Percentiles rank a stretch among this genome's conserved stretches.
Conservation (phyloP, 345 rosid genomes). For the Pistacia atlantica region DNA sequence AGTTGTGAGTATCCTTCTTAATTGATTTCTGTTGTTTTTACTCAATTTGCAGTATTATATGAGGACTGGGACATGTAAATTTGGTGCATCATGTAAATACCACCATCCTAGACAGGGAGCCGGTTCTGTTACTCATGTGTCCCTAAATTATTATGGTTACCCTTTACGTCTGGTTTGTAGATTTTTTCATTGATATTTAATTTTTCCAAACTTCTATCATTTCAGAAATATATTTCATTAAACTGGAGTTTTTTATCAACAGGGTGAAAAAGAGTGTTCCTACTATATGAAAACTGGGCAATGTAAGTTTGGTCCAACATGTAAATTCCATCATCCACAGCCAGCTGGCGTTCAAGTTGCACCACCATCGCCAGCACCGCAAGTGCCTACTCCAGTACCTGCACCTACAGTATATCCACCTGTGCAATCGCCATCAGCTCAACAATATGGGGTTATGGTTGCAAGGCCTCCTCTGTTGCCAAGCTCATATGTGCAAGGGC, state of each 20-base stretch:
- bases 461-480: conserved; percentile 77
- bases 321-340: conserved; percentile 89
- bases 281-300: conserved; percentile 87
- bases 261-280: conserved; percentile 93
- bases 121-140: conserved; percentile 52
- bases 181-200: not conserved
- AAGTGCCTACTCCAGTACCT: conserved; percentile 44
- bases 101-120: conserved; percentile 85
- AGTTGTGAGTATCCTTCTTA: conserved; percentile 1
- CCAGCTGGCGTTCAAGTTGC: conserved; percentile 55
- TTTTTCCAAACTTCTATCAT: not conserved
- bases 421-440: conserved; percentile 64
- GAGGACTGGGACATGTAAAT: conserved; percentile 91
- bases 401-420: conserved; percentile 49
- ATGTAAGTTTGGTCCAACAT: conserved; percentile 83
- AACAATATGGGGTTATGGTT: conserved; percentile 71
- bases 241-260: conserved; percentile 25
- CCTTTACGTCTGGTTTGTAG: conserved; percentile 88
- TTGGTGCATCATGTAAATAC: conserved; percentile 92
- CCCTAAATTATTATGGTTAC: conserved; percentile 68
- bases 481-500: conserved; percentile 67
- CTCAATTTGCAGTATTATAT: conserved; percentile 63
- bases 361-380: conserved; percentile 50
- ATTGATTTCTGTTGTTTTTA: conserved; percentile 13
- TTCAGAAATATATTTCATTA: not conserved